Evolutionary conservation across 2,329 filamentous ascomycete genomes (phyloP).

Genomic region (Nothophaeocryptopus gaeumannii): DNA sequence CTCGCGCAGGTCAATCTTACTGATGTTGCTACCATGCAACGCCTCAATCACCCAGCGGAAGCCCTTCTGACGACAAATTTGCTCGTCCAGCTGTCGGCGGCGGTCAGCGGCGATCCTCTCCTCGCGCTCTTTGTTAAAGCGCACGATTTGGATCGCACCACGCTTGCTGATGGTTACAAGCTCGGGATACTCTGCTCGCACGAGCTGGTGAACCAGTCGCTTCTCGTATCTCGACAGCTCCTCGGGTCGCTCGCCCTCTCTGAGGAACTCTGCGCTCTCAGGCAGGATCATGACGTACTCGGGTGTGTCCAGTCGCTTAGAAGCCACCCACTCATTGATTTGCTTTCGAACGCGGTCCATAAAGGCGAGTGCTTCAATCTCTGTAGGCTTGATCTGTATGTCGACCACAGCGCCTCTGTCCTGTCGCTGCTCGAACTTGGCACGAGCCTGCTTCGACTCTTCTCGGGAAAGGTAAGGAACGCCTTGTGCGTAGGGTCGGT

Average conservation of each 20-base stretch:
- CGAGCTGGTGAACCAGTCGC: constrained; percentile 62
- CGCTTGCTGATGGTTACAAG: constrained; percentile 43
- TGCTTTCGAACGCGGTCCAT: constrained; percentile 45
- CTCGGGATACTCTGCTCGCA: constrained; percentile 59
- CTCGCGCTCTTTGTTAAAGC: constrained; percentile 45
- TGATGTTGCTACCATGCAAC: constrained; percentile 39
- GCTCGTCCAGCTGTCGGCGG: constrained; percentile 40
- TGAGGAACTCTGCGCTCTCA: constrained; percentile 16
- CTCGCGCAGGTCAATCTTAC: constrained; percentile 37
- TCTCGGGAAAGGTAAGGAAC: constrained; percentile 61
- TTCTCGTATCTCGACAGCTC: constrained; percentile 60
- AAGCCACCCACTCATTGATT: constrained; percentile 48
- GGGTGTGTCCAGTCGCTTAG: constrained; percentile 23
- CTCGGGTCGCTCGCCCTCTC: constrained; percentile 20
- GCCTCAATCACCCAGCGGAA: constrained; percentile 53
- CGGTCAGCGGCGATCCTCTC: constrained; percentile 39
- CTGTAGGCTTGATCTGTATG: constrained; percentile 52
- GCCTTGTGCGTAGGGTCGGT: constrained; percentile 54
- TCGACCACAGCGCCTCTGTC: constrained; percentile 42
- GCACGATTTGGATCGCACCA: constrained; percentile 44
- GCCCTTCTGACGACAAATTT: constrained; percentile 45
- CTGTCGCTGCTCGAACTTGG: constrained; percentile 44
- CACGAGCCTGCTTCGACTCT: constrained; percentile 52
- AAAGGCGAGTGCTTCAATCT: constrained; percentile 53
- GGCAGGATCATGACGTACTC: constrained; percentile 37